Evolutionary conservation across 768 basidiomycete genomes (phyloP).

Genomic region (Kwoniella botswanensis): DNA sequence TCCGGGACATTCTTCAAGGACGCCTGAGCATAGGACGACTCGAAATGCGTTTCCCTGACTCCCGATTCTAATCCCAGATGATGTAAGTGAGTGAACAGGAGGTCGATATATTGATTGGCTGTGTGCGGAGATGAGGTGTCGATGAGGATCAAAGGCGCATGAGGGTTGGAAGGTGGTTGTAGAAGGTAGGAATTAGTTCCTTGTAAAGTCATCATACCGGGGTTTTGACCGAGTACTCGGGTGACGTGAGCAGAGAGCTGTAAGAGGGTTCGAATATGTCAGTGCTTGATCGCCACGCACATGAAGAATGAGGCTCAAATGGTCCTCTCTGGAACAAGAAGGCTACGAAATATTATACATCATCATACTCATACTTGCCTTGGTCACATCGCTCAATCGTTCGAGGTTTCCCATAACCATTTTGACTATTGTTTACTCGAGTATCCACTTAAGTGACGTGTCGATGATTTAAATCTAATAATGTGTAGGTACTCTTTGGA

Average conservation of each 20-base stretch:
- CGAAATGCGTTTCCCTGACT: constrained; percentile 46
- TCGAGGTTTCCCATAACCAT: constrained; percentile 34
- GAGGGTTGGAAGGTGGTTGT: constrained; percentile 48
- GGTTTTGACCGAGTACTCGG: constrained; percentile 51
- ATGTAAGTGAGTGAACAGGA: constrained; percentile 44
- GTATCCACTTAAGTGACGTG: too few species aligned
- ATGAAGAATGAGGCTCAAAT: not conserved
- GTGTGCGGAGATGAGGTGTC: constrained; percentile 55
- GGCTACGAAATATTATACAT: not conserved
- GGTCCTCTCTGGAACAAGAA: not conserved
- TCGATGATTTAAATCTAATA: too few species aligned
- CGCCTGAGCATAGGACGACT: constrained; percentile 27
- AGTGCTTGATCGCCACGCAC: not conserved
- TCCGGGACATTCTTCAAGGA: constrained; percentile 29
- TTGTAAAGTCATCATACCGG: constrained; percentile 51
- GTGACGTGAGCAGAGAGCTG: constrained; percentile 54
- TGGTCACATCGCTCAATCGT: constrained; percentile 40
- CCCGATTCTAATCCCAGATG: constrained; percentile 50
- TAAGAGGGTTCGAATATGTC: not conserved
- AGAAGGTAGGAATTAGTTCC: constrained; percentile 55
- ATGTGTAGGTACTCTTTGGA: not conserved
- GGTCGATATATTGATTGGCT: constrained; percentile 45
- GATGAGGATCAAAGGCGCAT: constrained; percentile 50
- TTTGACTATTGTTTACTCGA: not conserved
- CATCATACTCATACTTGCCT: constrained; percentile 27